These are phyloP conservation scores for Salvia splendens DNA, from an alignment of 257 asterid species.

Conservation along the genomic window DNA sequence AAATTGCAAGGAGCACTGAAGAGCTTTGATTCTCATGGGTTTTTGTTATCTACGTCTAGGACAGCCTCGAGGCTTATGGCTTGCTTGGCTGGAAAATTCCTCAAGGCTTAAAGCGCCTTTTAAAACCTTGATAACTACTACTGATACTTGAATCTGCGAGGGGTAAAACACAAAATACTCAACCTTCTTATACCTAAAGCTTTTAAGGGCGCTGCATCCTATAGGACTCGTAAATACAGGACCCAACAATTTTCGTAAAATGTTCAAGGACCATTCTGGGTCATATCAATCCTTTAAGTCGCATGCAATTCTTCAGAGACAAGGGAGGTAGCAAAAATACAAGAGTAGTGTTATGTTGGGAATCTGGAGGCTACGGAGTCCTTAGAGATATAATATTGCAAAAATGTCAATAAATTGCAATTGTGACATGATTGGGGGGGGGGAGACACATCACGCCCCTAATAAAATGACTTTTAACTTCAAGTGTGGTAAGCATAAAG, in stretches of 20 bases:
- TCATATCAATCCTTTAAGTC: neutral
- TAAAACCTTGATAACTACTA: neutral
- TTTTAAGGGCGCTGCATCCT: neutral
- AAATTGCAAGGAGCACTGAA: neutral
- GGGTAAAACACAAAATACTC: too few relatives aligned
- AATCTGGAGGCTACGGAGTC: neutral
- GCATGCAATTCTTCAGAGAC: neutral
- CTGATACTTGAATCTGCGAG: neutral
- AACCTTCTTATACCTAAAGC: neutral
- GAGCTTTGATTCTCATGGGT: too few relatives aligned
- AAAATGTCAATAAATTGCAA: neutral
- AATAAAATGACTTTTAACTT: neutral
- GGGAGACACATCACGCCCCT: too few relatives aligned
- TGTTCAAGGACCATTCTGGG: neutral
- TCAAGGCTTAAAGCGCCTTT: too few relatives aligned
- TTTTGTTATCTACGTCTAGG: too few relatives aligned
- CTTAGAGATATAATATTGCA: neutral
- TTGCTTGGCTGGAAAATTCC: too few relatives aligned
- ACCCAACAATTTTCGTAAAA: neutral
- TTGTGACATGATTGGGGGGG: neutral
- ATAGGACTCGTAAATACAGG: neutral
- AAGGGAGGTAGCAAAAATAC: neutral
- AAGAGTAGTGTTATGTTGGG: neutral
- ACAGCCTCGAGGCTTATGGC: too few relatives aligned
- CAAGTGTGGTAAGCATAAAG: neutral